Percentiles rank a stretch among this genome's conserved stretches.
Conservation (phyloP, 257 asterid species). For the Jaltomata sinuosa region DNA sequence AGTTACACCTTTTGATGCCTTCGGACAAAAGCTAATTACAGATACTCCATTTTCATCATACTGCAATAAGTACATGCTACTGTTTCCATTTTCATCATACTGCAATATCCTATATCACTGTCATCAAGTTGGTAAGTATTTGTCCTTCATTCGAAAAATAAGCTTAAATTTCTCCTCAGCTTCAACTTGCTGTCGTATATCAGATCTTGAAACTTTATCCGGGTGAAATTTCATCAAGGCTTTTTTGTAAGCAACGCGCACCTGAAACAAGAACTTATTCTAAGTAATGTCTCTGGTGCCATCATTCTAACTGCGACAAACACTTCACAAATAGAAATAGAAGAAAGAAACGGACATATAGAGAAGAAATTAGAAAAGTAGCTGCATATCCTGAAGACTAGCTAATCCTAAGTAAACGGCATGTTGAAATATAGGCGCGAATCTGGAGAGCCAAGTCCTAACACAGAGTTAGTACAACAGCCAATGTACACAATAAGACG, state of each 20-base stretch:
- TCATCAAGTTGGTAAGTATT: constrained; percentile 15
- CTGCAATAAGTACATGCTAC: too few relatives aligned
- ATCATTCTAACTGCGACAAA: not conserved
- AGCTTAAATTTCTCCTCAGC: constrained; percentile 97
- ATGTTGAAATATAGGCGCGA: too few relatives aligned
- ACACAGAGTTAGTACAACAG: not conserved
- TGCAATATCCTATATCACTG: not conserved
- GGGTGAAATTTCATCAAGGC: constrained; percentile 84
- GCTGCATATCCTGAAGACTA: too few relatives aligned
- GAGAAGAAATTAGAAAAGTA: not conserved
- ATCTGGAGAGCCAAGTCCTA: too few relatives aligned
- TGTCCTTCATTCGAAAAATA: constrained; percentile 67
- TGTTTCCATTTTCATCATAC: too few relatives aligned
- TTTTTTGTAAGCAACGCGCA: constrained; percentile 60
- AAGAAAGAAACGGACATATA: too few relatives aligned
- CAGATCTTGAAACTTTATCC: constrained; percentile 61
- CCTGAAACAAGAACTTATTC: constrained; percentile 31
- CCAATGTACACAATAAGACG: not conserved
- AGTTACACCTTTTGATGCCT: too few relatives aligned
- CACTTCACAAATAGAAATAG: not conserved
- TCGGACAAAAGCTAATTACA: too few relatives aligned
- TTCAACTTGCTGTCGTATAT: constrained; percentile 71
- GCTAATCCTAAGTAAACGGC: too few relatives aligned
- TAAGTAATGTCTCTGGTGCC: not conserved
- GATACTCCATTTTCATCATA: too few relatives aligned